Evolutionary conservation across 345 rosid genomes (phyloP), one percentile per base, ranked within the genome.

Genomic region (Mallotus nudiflorus): DNA sequence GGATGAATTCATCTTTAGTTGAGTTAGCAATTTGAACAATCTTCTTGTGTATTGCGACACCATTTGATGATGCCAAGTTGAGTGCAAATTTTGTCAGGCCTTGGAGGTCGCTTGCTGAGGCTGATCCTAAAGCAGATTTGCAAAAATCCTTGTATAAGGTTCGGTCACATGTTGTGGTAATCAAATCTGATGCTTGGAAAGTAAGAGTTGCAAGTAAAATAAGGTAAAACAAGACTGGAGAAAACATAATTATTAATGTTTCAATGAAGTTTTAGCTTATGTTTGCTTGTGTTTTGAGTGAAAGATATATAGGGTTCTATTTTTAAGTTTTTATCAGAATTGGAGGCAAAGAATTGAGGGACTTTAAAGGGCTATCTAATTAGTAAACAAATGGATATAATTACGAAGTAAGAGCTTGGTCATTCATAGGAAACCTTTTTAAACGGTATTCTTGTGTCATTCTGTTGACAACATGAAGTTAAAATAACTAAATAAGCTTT

Each of bases 141-240:
- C 80, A 77, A 3, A 72, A 28, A 9, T 62, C 64, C 69, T 57
- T 67, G 73, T 54, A 48, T 28, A 20, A 48, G 28, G 73, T 72
- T 14, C 39, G 39, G 2, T 56, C 66, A 44, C 81, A 63, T 6
- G 65, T 29, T 55, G 48, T 33, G 18, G 42, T 44, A 22, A 76
- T 55, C 5, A 69, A 33, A 33, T 75, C 69, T 20, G 42, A 18
- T 31, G 19, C 54, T 55, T 62, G 40, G 56, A 11, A 7, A 4
- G 64, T 45, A 5, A 44, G 55, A 14, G 52, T 11, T 22, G 65
- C 28, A 1, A 68, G 19, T 4, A 62, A 24, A 39, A 33, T 22
- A 6, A 68, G 40, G 58, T n/a, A n/a, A n/a, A 48, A 39, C 42
- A 27, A 18, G 27, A 22, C 42, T 67, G 71, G 40, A 1, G 16